A percentile compares a stretch with the other conserved stretches of the same genome.
Evolutionary conservation across 306 rosid genomes (phyloP).

Genomic region (Pterocarpus santalinus): DNA sequence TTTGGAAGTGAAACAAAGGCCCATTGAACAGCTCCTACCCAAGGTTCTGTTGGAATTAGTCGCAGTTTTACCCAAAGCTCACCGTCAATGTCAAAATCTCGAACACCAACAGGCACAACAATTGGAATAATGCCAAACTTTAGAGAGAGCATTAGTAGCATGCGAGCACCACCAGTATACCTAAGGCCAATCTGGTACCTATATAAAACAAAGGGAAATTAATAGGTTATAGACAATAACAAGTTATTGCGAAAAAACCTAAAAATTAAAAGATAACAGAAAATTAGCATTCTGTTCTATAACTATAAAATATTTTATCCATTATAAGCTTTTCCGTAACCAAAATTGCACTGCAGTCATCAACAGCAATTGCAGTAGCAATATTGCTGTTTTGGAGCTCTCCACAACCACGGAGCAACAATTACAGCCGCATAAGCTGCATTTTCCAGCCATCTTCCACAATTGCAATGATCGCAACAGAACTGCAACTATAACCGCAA

Average conservation of each 20-base stretch:
- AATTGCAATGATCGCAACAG: background rate
- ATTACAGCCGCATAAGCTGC: no score
- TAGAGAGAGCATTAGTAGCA: conserved; percentile 90
- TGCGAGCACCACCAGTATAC: conserved; percentile 97
- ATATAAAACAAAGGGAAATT: conserved; percentile 41
- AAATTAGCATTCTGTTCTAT: no score
- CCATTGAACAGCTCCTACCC: conserved; percentile 98
- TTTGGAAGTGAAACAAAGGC: conserved; percentile 99
- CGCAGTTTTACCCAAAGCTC: conserved; percentile 97
- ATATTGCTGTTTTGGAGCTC: no score
- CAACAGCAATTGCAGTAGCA: no score
- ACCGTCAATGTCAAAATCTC: conserved; percentile 98
- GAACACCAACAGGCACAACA: conserved; percentile 88
- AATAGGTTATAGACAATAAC: conserved; percentile 26
- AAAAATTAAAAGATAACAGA: no score
- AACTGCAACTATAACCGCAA: background rate
- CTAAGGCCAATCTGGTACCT: conserved; percentile 99
- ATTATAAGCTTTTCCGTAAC: no score
- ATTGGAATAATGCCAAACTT: conserved; percentile 93
- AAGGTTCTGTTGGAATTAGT: conserved; percentile 88
- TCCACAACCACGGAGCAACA: no score
- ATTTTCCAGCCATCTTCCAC: no score
- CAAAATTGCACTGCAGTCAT: no score
- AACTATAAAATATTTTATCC: no score
- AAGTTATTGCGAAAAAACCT: background rate